Evolutionary conservation across 2,329 filamentous ascomycete genomes (phyloP).

Genomic region (Cladophialophora immunda): DNA sequence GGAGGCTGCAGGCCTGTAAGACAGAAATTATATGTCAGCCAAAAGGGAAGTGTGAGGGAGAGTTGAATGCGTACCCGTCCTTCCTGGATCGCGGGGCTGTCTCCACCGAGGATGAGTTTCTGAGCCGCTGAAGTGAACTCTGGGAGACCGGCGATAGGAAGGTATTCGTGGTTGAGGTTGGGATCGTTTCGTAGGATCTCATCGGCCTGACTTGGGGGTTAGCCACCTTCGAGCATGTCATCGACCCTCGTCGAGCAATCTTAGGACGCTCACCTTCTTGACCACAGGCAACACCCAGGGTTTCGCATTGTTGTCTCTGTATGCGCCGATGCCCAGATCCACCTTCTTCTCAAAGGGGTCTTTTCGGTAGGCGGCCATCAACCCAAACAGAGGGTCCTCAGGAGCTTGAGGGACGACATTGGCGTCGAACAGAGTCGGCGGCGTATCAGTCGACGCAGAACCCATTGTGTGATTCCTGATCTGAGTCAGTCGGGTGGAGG

Average conservation of each 20-base stretch:
- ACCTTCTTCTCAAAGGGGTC: slow-evolving; percentile 83
- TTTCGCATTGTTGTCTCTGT: slow-evolving; percentile 93
- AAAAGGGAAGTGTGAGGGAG: not conserved
- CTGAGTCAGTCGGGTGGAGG: slow-evolving; percentile 64
- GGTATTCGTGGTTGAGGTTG: slow-evolving; percentile 96
- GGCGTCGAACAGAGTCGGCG: slow-evolving; percentile 73
- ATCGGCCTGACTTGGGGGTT: slow-evolving; percentile 72
- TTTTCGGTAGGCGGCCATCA: slow-evolving; percentile 86
- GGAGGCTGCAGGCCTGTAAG: slow-evolving; percentile 72
- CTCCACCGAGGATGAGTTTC: slow-evolving; percentile 82
- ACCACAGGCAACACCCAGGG: slow-evolving; percentile 97
- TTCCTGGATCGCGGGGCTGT: slow-evolving; percentile 83
- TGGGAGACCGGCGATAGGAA: slow-evolving; percentile 88
- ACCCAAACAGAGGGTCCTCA: slow-evolving; percentile 92
- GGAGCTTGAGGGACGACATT: slow-evolving; percentile 86
- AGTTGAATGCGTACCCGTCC: slow-evolving; percentile 67
- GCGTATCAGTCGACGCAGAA: slow-evolving; percentile 46
- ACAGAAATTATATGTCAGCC: slow-evolving; percentile 13
- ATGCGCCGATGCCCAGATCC: slow-evolving; percentile 93
- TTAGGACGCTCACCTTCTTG: slow-evolving; percentile 73
- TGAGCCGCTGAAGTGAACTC: slow-evolving; percentile 89
- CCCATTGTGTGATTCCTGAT: slow-evolving; percentile 75
- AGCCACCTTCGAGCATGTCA: slow-evolving; percentile 3
- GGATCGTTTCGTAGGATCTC: slow-evolving; percentile 88
- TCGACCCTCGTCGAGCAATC: not conserved